phyloP scores from a whole-genome alignment of 1,284 basidiomycete species.

The Fomes fomentarius region DNA sequence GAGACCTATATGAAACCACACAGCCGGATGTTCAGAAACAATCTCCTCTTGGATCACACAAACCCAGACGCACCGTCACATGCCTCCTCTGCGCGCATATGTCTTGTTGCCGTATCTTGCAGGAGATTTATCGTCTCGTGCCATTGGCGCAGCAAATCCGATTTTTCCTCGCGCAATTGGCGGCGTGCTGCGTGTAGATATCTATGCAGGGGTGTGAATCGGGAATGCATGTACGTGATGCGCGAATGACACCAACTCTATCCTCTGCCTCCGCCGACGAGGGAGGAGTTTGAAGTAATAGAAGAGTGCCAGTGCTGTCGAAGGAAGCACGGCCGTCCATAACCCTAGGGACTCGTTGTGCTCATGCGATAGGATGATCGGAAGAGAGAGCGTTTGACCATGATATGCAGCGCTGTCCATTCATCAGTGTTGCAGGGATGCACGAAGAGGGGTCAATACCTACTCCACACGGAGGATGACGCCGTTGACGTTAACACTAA shows the following conservation, averaged over 20 bases:
- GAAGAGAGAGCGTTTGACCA: constrained; percentile 38
- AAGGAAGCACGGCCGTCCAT: constrained; percentile 37
- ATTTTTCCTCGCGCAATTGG: constrained; percentile 60
- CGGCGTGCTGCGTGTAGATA: constrained; percentile 53
- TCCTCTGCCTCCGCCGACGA: constrained; percentile 33
- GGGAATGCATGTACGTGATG: neutral
- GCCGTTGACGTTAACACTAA: constrained; percentile 33
- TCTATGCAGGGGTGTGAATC: constrained; percentile 29
- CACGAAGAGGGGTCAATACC: constrained; percentile 22
- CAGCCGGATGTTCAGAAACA: neutral
- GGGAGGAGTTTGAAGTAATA: constrained; percentile 40
- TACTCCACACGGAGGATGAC: constrained; percentile 40
- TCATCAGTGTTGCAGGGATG: constrained; percentile 3
- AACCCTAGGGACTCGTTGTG: constrained; percentile 33
- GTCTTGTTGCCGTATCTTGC: constrained; percentile 47
- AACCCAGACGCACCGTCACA: constrained; percentile 32
- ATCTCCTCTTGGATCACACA: constrained; percentile 4
- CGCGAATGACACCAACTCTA: constrained; percentile 30
- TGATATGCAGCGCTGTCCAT: constrained; percentile 35
- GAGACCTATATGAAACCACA: constrained; percentile 53
- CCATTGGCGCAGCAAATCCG: constrained; percentile 59
- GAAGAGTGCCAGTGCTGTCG: constrained; percentile 34
- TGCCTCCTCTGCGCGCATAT: constrained; percentile 43
- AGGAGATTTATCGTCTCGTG: constrained; percentile 52
- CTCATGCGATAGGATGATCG: constrained; percentile 38